Evolutionary conservation across 192 early-diverging fungal genomes (phyloP), one percentile per base, ranked within the genome.

Genomic region (Linnemannia hyalina): DNA sequence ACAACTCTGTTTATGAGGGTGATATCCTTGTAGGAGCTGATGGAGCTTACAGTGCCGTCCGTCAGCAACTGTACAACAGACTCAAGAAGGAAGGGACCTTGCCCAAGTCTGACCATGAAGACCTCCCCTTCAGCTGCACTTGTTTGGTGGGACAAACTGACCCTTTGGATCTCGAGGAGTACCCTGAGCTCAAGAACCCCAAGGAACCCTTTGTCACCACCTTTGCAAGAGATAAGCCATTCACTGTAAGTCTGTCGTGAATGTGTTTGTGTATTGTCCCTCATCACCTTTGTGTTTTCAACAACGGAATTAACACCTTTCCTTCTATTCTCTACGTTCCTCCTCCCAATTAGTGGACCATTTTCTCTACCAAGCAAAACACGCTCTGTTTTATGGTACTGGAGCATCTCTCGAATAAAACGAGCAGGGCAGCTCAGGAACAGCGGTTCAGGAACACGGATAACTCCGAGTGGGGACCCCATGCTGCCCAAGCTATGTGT

Each of bases 11-110:
- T 4, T 20, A 60, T 16, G 68, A 72, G 38, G 88, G 88, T 11
- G 75, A 75, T 46, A 49, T 87, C n/a, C 38, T 89, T 26, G 81
- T 89, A 0, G 88, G 84, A 47, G 78, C 80, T 1, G 89, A 89
- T 70, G 85, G 85, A 36, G 76, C 78, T 0, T 77, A 78, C 23
- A 82, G 80, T 52, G 69, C 46, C 1, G 76, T 88, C 1, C 80
- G 85, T 55, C 74, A 82, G 26, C n/a, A 49, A 2, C 6, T 82
- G 40, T 82, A 72, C 20, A 18, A 76, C 22, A 13, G 36, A 22
- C 16, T 47, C 72, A 40, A 46, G 36, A 8, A 26, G 65, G 9
- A 40, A 46, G 36, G 54, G 0, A 10, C 1, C 32, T 0, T 82
- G 4, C 80, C 80, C 7, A 10, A 16, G 1, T 57, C 74, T 6